These are phyloP conservation scores for Galerina marginata DNA, from an alignment of 768 basidiomycete species.

Conservation along the genomic window DNA sequence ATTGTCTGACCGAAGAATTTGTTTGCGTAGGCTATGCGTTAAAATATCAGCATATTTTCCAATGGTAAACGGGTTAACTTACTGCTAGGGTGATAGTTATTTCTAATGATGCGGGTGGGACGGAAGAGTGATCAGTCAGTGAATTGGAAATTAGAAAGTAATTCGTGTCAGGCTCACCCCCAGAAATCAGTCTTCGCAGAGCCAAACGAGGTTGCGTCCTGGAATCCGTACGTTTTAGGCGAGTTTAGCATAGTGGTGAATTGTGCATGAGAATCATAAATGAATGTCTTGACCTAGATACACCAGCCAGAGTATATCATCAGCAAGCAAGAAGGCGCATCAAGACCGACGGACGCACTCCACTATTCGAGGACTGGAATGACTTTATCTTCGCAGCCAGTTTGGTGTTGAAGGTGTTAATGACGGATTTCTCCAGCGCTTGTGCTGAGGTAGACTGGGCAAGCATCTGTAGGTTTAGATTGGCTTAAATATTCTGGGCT, in stretches of 20 bases:
- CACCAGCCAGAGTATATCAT: not conserved
- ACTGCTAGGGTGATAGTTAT: constrained; percentile 62
- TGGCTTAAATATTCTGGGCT: not conserved
- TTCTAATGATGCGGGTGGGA: constrained; percentile 35
- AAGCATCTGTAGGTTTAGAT: constrained; percentile 46
- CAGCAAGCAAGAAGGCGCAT: too few relatives aligned
- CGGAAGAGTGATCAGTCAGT: not conserved
- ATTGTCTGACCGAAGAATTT: constrained; percentile 34
- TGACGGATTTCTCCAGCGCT: constrained; percentile 49
- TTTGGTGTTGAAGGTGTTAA: constrained; percentile 56
- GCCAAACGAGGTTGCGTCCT: constrained; percentile 54
- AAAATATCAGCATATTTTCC: not conserved
- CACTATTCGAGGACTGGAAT: constrained; percentile 50
- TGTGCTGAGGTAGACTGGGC: constrained; percentile 44
- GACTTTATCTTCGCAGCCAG: constrained; percentile 43
- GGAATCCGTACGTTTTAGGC: constrained; percentile 56
- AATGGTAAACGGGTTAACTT: constrained; percentile 22
- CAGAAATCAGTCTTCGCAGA: constrained; percentile 52
- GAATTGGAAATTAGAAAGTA: too few relatives aligned
- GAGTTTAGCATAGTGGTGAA: constrained; percentile 55
- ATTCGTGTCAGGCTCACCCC: constrained; percentile 42
- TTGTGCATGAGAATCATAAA: constrained; percentile 54
- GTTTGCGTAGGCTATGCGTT: constrained; percentile 43
- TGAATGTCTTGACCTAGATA: constrained; percentile 48
- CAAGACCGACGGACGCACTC: constrained; percentile 38